phyloP scores from a whole-genome alignment of 2,329 filamentous ascomycete species.

The Aspergillus piperis region DNA sequence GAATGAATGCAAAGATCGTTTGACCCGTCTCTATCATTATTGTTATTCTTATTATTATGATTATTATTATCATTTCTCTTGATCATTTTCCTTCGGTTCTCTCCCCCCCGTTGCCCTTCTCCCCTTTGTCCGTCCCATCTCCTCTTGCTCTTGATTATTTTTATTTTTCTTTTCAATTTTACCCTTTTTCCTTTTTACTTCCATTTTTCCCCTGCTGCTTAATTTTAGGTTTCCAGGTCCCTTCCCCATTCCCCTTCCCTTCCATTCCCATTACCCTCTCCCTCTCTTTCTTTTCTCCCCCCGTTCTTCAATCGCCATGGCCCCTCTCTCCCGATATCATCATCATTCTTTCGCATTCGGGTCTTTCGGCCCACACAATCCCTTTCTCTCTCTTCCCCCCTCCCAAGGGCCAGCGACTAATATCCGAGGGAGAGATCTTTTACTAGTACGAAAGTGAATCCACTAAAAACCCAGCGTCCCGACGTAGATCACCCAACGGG shows the following conservation, averaged over 20 bases:
- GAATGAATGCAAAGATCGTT: neutral
- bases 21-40: neutral
- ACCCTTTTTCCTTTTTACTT: conserved; percentile 5
- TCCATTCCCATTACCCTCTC: neutral
- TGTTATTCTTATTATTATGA: neutral
- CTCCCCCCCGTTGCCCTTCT: neutral
- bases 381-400: neutral
- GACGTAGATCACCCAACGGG: conserved; percentile 10
- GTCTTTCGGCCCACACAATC: conserved; percentile 8
- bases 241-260: conserved; percentile 13
- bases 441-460: neutral
- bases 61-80: neutral
- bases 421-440: neutral
- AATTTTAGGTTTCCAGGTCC: conserved; percentile 3
- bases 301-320: conserved; percentile 3
- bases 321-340: conserved; percentile 7
- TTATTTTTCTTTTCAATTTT: conserved; percentile 8
- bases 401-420: neutral
- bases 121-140: conserved; percentile 6
- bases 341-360: conserved; percentile 9
- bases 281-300: too few relatives aligned
- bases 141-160: conserved; percentile 4
- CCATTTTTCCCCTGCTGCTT: neutral
- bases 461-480: conserved; percentile 1
- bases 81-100: neutral